Evolutionary conservation across 2,329 filamentous ascomycete species (phyloP).

Genomic region (Sarocladium strictum): DNA sequence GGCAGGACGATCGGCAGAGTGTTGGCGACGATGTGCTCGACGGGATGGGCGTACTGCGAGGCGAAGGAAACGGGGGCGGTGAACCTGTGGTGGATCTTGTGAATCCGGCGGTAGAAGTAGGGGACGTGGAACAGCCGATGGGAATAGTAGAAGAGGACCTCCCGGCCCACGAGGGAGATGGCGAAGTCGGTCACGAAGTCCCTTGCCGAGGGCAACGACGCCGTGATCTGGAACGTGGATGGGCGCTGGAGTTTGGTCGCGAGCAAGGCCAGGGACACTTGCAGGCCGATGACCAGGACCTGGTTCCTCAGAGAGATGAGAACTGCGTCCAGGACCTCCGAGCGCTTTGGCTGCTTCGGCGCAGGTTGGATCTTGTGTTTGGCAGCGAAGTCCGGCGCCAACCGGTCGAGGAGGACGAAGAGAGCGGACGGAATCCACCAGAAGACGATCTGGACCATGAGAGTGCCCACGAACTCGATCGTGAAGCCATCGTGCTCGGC

Average conservation of each 20-base stretch:
- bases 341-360: conserved; percentile 39
- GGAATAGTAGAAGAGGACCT: conserved; percentile 49
- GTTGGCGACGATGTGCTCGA: conserved; percentile 51
- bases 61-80: conserved; percentile 48
- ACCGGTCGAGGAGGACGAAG: conserved; percentile 36
- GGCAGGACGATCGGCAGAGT: conserved; percentile 45
- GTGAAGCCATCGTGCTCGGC: conserved; percentile 20
- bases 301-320: conserved; percentile 42
- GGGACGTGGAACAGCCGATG: conserved; percentile 48
- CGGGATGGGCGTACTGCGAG: conserved; percentile 50
- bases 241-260: conserved; percentile 13
- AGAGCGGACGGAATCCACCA: conserved; percentile 39
- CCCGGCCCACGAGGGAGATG: conserved; percentile 36
- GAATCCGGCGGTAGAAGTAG: conserved; percentile 41
- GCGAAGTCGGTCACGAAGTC: conserved; percentile 35
- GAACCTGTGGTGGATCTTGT: conserved; percentile 52
- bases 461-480: conserved; percentile 35
- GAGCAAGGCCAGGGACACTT: conserved; percentile 12
- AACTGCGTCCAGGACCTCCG: conserved; percentile 38
- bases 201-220: conserved; percentile 26
- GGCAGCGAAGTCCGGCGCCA: conserved; percentile 41
- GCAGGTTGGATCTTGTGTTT: conserved; percentile 49
- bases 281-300: conserved; percentile 29
- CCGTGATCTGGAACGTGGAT: conserved; percentile 31
- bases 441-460: conserved; percentile 34